Percentiles rank a stretch among this genome's conserved stretches.
Conservation (phyloP, 208 protist species). For the Herpetomonas tarakana region DNA sequence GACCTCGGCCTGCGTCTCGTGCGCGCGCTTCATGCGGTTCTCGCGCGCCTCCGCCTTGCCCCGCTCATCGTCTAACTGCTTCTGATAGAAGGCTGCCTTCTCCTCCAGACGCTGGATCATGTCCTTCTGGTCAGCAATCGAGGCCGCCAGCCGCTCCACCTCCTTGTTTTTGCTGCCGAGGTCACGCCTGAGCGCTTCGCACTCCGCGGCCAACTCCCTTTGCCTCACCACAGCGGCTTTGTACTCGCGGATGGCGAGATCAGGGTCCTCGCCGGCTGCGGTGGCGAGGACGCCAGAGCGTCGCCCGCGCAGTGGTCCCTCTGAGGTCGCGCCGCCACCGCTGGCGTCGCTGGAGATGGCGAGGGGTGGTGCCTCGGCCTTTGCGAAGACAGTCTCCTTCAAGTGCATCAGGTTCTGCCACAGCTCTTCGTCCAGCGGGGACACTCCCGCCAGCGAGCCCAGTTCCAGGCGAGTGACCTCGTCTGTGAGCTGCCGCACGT, state of each 20-base stretch:
- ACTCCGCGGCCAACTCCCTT: conserved; percentile 51
- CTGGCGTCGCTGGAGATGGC: conserved; percentile 12
- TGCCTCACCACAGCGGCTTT: conserved; percentile 56
- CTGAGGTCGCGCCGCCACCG: not conserved
- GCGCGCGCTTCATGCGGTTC: conserved; percentile 44
- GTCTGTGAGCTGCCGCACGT: conserved; percentile 54
- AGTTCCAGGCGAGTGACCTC: conserved; percentile 74
- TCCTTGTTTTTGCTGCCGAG: conserved; percentile 30
- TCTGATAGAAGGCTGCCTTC: conserved; percentile 37
- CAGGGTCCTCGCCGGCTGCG: conserved; percentile 18
- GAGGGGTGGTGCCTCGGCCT: conserved; percentile 50
- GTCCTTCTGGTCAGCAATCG: conserved; percentile 38
- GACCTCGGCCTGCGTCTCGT: conserved; percentile 77
- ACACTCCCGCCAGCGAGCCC: conserved; percentile 21
- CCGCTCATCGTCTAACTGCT: conserved; percentile 66
- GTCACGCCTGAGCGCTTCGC: conserved; percentile 42
- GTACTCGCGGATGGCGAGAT: conserved; percentile 74
- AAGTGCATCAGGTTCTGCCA: conserved; percentile 54
- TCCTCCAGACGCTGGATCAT: conserved; percentile 39
- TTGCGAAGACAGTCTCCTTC: conserved; percentile 80
- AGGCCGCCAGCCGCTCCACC: conserved; percentile 20
- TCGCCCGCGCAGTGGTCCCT: too few relatives aligned
- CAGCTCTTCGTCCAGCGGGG: conserved; percentile 41
- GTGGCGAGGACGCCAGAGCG: not conserved
- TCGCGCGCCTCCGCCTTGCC: conserved; percentile 53